These are phyloP conservation scores for Boletus coccyginus DNA, from an alignment of 768 basidiomycete species.

Conservation along the genomic window DNA sequence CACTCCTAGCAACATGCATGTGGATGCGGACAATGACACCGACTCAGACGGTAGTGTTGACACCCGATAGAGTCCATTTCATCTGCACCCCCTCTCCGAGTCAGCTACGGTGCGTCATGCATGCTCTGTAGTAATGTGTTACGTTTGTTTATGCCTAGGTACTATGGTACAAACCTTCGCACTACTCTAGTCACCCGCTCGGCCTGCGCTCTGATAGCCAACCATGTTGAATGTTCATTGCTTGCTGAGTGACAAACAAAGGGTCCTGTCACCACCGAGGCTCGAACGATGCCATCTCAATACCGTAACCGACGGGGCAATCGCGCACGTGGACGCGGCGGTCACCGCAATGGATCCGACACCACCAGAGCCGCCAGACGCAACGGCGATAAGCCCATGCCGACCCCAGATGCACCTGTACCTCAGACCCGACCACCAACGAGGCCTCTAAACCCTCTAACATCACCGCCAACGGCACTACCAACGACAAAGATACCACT, in stretches of 20 bases:
- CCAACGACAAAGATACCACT: slow-evolving; percentile 31
- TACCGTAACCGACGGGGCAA: slow-evolving; percentile 14
- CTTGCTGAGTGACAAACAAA: too few species aligned
- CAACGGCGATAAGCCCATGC: neutral
- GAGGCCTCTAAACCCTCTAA: neutral
- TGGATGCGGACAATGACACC: slow-evolving; percentile 39
- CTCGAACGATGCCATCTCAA: neutral
- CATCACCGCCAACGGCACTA: neutral
- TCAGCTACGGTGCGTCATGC: too few species aligned
- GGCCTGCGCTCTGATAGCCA: too few species aligned
- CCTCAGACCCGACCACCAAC: neutral
- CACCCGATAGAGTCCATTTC: too few species aligned
- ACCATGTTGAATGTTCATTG: too few species aligned
- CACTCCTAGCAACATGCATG: slow-evolving; percentile 52
- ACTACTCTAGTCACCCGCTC: too few species aligned
- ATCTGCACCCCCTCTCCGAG: too few species aligned
- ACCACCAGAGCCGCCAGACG: neutral
- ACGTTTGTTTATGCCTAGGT: too few species aligned
- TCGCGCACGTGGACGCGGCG: neutral
- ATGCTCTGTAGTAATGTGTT: too few species aligned
- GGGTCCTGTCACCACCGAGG: slow-evolving; percentile 4
- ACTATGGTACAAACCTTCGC: too few species aligned
- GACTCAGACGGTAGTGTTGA: too few species aligned
- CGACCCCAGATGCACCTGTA: too few species aligned
- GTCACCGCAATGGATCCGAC: neutral